Percentiles rank a stretch among this genome's conserved stretches.
These are phyloP conservation scores for Knoxdaviesia capensis DNA, from an alignment of 2,329 filamentous ascomycete species.

Conservation along the genomic window DNA sequence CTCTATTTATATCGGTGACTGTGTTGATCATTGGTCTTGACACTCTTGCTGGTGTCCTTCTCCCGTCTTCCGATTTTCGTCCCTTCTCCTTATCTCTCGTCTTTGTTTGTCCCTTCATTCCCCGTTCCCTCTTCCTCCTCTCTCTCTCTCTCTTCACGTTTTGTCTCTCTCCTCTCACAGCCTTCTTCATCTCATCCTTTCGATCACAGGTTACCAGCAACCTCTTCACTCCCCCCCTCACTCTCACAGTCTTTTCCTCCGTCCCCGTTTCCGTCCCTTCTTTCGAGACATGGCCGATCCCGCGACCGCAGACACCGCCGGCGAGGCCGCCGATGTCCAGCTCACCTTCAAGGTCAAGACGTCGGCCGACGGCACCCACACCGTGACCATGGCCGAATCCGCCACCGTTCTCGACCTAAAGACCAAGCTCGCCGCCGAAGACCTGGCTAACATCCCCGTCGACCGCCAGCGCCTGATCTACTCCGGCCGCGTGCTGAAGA, in stretches of 20 bases:
- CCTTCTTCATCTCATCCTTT: slow-evolving; percentile 4
- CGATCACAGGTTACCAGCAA: too few species aligned
- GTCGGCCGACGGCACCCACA: slow-evolving; percentile 74
- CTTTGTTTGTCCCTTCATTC: too few species aligned
- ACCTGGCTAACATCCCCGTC: slow-evolving; percentile 70
- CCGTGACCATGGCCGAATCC: slow-evolving; percentile 56
- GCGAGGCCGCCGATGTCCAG: slow-evolving; percentile 44
- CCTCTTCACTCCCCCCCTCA: slow-evolving; percentile 1
- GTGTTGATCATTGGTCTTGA: too few species aligned
- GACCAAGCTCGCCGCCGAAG: slow-evolving; percentile 59
- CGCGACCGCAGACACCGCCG: slow-evolving; percentile 45
- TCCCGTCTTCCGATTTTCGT: not conserved
- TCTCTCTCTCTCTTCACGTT: not conserved
- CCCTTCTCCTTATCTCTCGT: not conserved
- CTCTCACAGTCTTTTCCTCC: not conserved
- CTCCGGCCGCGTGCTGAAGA: slow-evolving; percentile 91
- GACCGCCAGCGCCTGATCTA: slow-evolving; percentile 93
- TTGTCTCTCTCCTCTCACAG: not conserved
- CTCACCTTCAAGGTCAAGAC: slow-evolving; percentile 96
- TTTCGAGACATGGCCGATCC: not conserved
- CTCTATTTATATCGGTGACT: too few species aligned
- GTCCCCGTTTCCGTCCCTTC: not conserved
- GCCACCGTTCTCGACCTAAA: slow-evolving; percentile 76
- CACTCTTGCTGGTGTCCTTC: not conserved
- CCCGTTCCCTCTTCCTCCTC: too few species aligned